These are phyloP conservation scores for Penicillium concentricum DNA, from an alignment of 2,329 filamentous ascomycete genomes.

Conservation along the genomic window DNA sequence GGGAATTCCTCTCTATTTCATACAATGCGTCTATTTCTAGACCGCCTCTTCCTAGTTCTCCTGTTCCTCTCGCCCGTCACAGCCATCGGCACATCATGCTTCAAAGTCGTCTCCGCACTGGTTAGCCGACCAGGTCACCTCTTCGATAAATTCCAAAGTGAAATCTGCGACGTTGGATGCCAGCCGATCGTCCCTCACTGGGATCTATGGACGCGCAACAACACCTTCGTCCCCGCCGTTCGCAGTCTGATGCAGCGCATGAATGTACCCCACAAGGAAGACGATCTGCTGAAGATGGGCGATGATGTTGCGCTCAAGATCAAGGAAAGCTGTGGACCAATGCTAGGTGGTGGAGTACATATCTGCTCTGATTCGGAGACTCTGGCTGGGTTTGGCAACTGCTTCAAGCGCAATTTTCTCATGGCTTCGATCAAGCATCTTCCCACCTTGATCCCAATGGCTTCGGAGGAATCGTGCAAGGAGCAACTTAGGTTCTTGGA, in stretches of 20 bases:
- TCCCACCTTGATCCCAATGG: constrained; percentile 32
- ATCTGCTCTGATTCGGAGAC: constrained; percentile 34
- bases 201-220: constrained; percentile 40
- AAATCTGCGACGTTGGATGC: constrained; percentile 35
- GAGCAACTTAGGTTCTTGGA: constrained; percentile 32
- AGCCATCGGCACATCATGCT: constrained; percentile 63
- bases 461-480: constrained; percentile 30
- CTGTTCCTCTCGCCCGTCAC: constrained; percentile 19
- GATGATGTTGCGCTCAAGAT: constrained; percentile 37
- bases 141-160: constrained; percentile 34
- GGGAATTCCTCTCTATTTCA: background rate
- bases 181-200: constrained; percentile 36
- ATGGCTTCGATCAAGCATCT: constrained; percentile 32
- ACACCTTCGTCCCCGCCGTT: constrained; percentile 37
- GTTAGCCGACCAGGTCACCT: constrained; percentile 31
- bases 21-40: constrained; percentile 23
- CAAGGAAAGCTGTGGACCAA: constrained; percentile 31
- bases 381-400: constrained; percentile 35
- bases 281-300: constrained; percentile 32
- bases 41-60: constrained; percentile 20
- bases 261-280: constrained; percentile 31
- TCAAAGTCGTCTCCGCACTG: constrained; percentile 77
- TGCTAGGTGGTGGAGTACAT: constrained; percentile 31
- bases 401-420: constrained; percentile 35
- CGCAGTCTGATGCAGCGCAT: constrained; percentile 32